Base-by-base conservation (phyloP, 1,284 basidiomycete species). In the Marasmius sp. region DNA sequence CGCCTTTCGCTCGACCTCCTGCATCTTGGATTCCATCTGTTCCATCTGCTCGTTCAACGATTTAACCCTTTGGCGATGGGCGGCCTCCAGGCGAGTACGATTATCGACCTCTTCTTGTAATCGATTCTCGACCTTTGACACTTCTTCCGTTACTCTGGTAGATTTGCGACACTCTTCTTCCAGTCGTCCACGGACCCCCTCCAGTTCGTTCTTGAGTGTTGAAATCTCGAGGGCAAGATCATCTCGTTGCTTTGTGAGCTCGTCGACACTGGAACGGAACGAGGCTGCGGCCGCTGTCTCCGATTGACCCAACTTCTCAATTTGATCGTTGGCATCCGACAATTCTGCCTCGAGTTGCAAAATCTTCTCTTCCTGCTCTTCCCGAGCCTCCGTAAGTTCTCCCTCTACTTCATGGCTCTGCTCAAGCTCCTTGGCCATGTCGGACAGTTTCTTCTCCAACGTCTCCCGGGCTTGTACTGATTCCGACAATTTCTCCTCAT, bases 261-360 rank as follows among this genome's bases (percentile, higher is more conserved):
- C 76, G 36, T 69, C 67, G 4, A 66, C 58, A 51, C 71, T 66
- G 20, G 68, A 61, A 37, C 71, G 60, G 38, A 72, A 70, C 14
- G 69, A 68, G 9, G 27, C 59, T 49, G 76, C 70, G 10, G 77
- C 50, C 34, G 75, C 73, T 11, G 70, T 60, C 36, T 68, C 68
- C 1, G 70, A 62, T 27, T 66, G 60, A 47, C 69, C 66, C 20
- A 69, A 61, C 20, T 67, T 61, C 41, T 70, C 58, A 0, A 70
- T 50, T 37, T 75, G 69, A 14, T 67, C 60, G 10, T 61, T 60
- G 11, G 69, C 64, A n/a, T 22, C 59, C 18, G 65, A 62, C 6
- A 80, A 59, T 33, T 71, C 70, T n/a, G 64, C 63, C 50, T 69
- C 70, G 18, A 79, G 64, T 18, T 45, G 60, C 6, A 61, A 60